Evolutionary conservation across 78 protist species (phyloP).

Genomic region (Dictyostelium intermedium): DNA sequence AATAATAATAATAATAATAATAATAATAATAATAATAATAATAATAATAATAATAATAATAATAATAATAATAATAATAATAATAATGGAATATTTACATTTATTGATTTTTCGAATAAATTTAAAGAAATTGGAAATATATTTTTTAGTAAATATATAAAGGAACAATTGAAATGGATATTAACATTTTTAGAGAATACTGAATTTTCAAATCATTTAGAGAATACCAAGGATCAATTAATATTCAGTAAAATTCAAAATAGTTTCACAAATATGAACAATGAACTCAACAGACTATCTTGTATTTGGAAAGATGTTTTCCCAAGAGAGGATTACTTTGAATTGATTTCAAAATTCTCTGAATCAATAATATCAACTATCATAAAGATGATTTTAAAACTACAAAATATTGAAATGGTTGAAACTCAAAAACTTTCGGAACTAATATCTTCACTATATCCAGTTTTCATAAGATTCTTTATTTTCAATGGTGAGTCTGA

Average conservation of each 20-base stretch:
- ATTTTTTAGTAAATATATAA: slow-evolving; percentile 12
- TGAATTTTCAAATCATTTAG: slow-evolving; percentile 20
- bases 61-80: background rate
- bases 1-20: too few species aligned
- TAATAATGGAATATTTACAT: slow-evolving; percentile 1
- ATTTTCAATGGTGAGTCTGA: slow-evolving; percentile 43
- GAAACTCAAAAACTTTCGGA: slow-evolving; percentile 45
- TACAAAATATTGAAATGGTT: slow-evolving; percentile 48
- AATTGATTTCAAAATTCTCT: slow-evolving; percentile 28
- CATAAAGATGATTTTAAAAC: slow-evolving; percentile 29
- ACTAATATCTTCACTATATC: background rate
- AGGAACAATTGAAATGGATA: background rate
- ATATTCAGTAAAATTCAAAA: slow-evolving; percentile 20
- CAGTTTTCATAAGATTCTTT: slow-evolving; percentile 12
- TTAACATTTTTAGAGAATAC: slow-evolving; percentile 11
- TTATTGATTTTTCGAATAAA: slow-evolving; percentile 29
- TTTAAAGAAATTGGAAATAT: slow-evolving; percentile 13
- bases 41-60: background rate
- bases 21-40: background rate
- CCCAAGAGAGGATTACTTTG: slow-evolving; percentile 49
- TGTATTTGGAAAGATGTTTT: slow-evolving; percentile 44
- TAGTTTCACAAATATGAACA: slow-evolving; percentile 37
- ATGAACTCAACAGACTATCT: slow-evolving; percentile 22
- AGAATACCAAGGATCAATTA: slow-evolving; percentile 10
- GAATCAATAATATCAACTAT: slow-evolving; percentile 25